These are phyloP conservation scores for Actinomucor elegans DNA, from an alignment of 371 early-diverging fungal species.

Conservation along the genomic window DNA sequence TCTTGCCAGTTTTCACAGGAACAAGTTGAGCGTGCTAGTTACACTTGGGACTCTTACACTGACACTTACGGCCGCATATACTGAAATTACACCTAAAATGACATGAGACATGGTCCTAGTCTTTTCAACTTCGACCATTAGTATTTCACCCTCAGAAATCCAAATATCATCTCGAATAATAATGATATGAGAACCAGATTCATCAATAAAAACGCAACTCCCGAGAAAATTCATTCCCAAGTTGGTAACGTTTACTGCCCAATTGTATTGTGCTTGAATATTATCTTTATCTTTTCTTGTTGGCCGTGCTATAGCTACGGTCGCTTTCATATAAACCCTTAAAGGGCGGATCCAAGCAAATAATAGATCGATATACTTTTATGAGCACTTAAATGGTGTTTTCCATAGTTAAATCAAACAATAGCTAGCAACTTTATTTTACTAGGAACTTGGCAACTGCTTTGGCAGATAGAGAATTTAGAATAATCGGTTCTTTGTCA, in stretches of 20 bases:
- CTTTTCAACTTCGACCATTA: background rate
- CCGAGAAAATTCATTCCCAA: background rate
- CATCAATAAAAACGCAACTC: constrained; percentile 9
- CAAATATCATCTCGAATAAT: background rate
- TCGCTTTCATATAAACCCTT: too few relatives aligned
- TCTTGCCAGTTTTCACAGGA: too few relatives aligned
- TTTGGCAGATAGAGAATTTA: too few relatives aligned
- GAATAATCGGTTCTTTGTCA: too few relatives aligned
- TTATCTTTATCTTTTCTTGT: constrained; percentile 2
- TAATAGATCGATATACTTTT: too few relatives aligned
- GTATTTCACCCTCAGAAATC: background rate
- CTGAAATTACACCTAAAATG: background rate
- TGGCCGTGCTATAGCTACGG: too few relatives aligned
- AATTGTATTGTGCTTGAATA: background rate
- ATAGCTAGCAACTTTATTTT: too few relatives aligned
- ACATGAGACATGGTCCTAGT: background rate
- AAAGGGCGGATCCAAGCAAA: too few relatives aligned
- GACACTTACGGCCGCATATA: background rate
- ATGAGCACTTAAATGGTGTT: too few relatives aligned
- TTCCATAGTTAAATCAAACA: too few relatives aligned
- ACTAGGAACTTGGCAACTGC: too few relatives aligned
- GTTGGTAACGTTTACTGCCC: background rate
- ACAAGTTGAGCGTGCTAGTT: background rate
- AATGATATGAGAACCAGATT: constrained; percentile 5
- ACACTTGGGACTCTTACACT: background rate